A percentile compares a stretch with the other conserved stretches of the same genome.
Evolutionary conservation across 2,329 filamentous ascomycete species (phyloP).

Genomic region (Ceratocystis lukuohia): DNA sequence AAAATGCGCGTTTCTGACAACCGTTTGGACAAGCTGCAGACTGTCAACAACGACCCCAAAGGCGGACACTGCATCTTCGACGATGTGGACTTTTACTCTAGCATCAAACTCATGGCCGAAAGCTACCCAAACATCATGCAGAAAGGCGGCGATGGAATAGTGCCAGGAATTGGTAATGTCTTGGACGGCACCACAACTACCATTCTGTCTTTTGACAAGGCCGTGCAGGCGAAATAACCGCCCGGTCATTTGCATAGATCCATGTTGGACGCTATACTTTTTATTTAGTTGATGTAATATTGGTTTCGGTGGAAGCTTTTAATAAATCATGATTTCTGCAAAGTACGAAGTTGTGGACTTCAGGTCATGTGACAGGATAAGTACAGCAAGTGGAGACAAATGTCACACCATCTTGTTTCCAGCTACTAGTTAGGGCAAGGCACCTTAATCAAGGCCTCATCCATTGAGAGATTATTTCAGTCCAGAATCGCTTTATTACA

Average conservation of each 20-base stretch:
- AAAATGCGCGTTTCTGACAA: conserved; percentile 31
- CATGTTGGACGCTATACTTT: not conserved
- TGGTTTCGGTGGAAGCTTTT: not conserved
- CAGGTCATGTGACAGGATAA: too few relatives aligned
- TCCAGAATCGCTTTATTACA: not conserved
- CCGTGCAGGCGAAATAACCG: not conserved
- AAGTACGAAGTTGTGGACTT: too few relatives aligned
- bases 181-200: conserved; percentile 26
- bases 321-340: too few relatives aligned
- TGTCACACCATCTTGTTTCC: too few relatives aligned
- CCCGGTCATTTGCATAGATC: not conserved
- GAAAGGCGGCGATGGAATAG: conserved; percentile 36
- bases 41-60: conserved; percentile 41
- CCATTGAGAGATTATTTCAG: not conserved
- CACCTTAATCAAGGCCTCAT: not conserved
- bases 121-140: conserved; percentile 39
- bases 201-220: conserved; percentile 9
- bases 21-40: conserved; percentile 40
- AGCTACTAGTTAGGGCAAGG: too few relatives aligned
- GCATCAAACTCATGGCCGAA: conserved; percentile 42
- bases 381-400: too few relatives aligned
- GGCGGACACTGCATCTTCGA: conserved; percentile 49
- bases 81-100: conserved; percentile 38
- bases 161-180: conserved; percentile 37
- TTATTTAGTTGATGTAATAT: not conserved